These are phyloP conservation scores for Quillaja saponaria DNA, from an alignment of 306 rosid genomes.

Conservation along the genomic window DNA sequence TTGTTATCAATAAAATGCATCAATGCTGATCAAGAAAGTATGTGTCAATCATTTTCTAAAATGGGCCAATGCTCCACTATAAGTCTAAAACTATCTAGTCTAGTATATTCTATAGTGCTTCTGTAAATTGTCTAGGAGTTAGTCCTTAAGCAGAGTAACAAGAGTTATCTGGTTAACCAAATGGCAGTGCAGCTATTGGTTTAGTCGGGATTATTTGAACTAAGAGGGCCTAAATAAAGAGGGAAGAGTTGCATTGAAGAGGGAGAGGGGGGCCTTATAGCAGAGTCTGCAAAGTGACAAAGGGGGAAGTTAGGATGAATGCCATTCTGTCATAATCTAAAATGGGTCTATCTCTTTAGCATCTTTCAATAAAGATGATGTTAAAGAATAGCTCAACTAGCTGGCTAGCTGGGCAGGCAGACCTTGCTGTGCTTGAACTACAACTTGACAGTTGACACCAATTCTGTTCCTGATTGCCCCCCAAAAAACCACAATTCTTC, in stretches of 20 bases:
- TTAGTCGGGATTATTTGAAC: background rate
- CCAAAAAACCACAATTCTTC: slow-evolving; percentile 35
- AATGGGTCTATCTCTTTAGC: slow-evolving; percentile 56
- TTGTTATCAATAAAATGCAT: slow-evolving; percentile 34
- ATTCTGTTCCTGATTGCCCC: slow-evolving; percentile 41
- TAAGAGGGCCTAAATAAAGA: slow-evolving; percentile 20
- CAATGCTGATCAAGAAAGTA: slow-evolving; percentile 31
- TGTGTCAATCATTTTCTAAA: slow-evolving; percentile 29
- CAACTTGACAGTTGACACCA: slow-evolving; percentile 77
- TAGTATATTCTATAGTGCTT: background rate
- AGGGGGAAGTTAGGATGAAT: slow-evolving; percentile 34
- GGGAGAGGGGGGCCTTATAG: slow-evolving; percentile 38
- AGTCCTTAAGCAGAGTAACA: background rate
- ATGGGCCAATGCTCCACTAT: slow-evolving; percentile 33
- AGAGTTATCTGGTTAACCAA: slow-evolving; percentile 23
- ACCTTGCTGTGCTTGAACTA: slow-evolving; percentile 43
- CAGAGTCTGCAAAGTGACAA: slow-evolving; percentile 45
- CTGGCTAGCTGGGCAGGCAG: slow-evolving; percentile 32
- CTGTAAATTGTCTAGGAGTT: slow-evolving; percentile 3
- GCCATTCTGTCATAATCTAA: slow-evolving; percentile 46
- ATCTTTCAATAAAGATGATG: slow-evolving; percentile 64
- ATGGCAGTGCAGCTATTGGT: slow-evolving; percentile 3
- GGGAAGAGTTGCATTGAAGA: slow-evolving; percentile 20
- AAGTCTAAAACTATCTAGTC: slow-evolving; percentile 27
- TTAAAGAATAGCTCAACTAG: slow-evolving; percentile 41